Base-by-base conservation (phyloP, 306 rosid species). In the Cucumis melo region DNA sequence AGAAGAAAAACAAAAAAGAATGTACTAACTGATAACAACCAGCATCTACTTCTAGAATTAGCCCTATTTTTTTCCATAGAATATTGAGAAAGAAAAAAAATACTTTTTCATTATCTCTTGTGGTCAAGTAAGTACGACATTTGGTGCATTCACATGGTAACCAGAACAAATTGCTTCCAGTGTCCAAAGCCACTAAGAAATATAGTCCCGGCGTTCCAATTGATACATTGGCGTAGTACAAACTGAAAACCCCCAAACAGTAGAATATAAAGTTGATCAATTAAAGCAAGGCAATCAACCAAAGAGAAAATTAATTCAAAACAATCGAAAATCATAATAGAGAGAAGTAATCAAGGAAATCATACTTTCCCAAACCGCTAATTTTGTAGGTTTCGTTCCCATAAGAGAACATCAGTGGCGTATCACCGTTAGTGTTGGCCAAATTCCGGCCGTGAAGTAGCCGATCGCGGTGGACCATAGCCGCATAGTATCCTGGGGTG, bases 161-260 rank as follows among this genome's bases (percentile, higher is more conserved):
- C 98, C 97, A 93, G 83, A 86, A 86, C 80, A 90, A 81, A 84
- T 94, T 93, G 67, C 98, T 94, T 3, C 98, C 97, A 3, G 98
- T 94, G 81, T 94, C 97, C 78, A 94, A 83, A 39, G 97, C 98
- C 88, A 94, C 98, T 67, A 94, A 54, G 77, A 86, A 91, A 6
- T 83, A 85, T 77, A 82, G 75, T 8, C 78, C 79, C 29, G 98
- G 97, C 13, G 97, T 91, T 81, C 98, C 98, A 56, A 94, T 87
- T 23, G 94, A 87, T 53, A 94, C 84, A 83, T 91, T 87, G 56
- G 94, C 96, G 80, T 91, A 94, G 66, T 91, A 89, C 88, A 94
- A 86, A 85, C 98, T 94, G 96, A 76, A 86, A 84, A 51, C 1
- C 75, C 76, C 78, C 48, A 42, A 15, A 15, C 19, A 19, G 6